Percentiles rank a stretch among this genome's conserved stretches.
Evolutionary conservation across 2,329 filamentous ascomycete species (phyloP).

Genomic region (Calonectria multiphialidica): DNA sequence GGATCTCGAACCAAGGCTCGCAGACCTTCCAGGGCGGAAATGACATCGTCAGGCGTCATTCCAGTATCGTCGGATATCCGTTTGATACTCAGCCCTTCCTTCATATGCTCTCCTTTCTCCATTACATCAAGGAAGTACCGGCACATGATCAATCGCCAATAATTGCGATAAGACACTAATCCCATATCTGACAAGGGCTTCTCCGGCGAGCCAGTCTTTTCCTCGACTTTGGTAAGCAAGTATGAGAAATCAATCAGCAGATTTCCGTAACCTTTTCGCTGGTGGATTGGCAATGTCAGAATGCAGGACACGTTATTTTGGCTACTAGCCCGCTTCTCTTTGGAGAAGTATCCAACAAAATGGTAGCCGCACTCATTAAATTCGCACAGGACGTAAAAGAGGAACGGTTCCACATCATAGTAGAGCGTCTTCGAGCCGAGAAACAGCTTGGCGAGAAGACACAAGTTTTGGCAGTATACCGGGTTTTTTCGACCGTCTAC

Average conservation of each 20-base stretch:
- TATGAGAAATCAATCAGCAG: constrained; percentile 99
- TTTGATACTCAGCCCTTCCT: constrained; percentile 69
- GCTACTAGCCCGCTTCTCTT: constrained; percentile 94
- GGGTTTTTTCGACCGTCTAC: constrained; percentile 97
- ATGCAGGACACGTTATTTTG: constrained; percentile 99
- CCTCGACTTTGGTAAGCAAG: constrained; percentile 90
- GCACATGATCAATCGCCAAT: constrained; percentile 93
- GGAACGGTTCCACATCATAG: constrained; percentile 96
- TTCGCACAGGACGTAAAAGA: constrained; percentile 98
- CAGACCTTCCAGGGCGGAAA: constrained; percentile 91
- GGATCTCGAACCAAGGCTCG: constrained; percentile 92
- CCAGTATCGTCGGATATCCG: constrained; percentile 89
- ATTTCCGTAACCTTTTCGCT: constrained; percentile 96
- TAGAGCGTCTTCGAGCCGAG: constrained; percentile 98
- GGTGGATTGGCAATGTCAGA: constrained; percentile 93
- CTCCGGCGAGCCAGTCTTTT: constrained; percentile 94
- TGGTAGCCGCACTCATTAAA: constrained; percentile 93
- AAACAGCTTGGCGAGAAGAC: constrained; percentile 94
- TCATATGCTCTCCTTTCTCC: constrained; percentile 46
- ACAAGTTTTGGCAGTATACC: constrained; percentile 98
- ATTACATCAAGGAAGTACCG: constrained; percentile 77
- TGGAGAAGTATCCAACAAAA: constrained; percentile 99
- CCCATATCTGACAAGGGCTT: constrained; percentile 99
- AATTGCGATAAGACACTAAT: constrained; percentile 95
- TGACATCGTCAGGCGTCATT: constrained; percentile 95